Percentiles rank a stretch among this genome's conserved stretches.
These are phyloP conservation scores for Collybiopsis confluens DNA, from an alignment of 768 basidiomycete species.

Conservation along the genomic window DNA sequence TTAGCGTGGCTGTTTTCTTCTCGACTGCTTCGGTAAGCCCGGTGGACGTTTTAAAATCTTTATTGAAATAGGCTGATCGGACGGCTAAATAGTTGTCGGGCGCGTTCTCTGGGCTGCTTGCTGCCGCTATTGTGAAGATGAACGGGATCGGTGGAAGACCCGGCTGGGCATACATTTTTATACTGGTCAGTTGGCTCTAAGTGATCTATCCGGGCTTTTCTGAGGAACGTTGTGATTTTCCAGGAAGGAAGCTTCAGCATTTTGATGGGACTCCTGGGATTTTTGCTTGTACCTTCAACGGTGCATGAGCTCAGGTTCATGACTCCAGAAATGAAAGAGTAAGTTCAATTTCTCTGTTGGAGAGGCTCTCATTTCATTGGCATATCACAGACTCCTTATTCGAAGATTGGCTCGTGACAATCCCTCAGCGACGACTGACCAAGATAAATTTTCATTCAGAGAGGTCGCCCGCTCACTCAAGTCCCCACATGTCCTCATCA, in stretches of 20 bases:
- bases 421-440: slow-evolving; percentile 21
- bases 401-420: slow-evolving; percentile 27
- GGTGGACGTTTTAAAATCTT: neutral
- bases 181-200: slow-evolving; percentile 28
- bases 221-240: neutral
- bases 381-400: slow-evolving; percentile 23
- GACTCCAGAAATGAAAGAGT: slow-evolving; percentile 28
- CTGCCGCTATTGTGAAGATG: slow-evolving; percentile 56
- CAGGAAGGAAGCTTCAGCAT: slow-evolving; percentile 47
- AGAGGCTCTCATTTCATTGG: neutral
- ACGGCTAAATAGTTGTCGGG: slow-evolving; percentile 37
- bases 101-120: slow-evolving; percentile 62
- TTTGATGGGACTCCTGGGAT: slow-evolving; percentile 39
- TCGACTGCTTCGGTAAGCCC: slow-evolving; percentile 28
- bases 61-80: neutral
- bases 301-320: slow-evolving; percentile 25
- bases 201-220: neutral
- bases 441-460: slow-evolving; percentile 26
- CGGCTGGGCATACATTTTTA: slow-evolving; percentile 65
- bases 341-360: neutral
- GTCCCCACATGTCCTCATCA: slow-evolving; percentile 30
- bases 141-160: slow-evolving; percentile 43
- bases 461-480: slow-evolving; percentile 26
- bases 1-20: slow-evolving; percentile 34
- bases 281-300: slow-evolving; percentile 33